Percentiles rank a stretch among this genome's conserved stretches.
Conservation (phyloP, 495 filamentous ascomycete species). For the Talaromyces thailandensis region DNA sequence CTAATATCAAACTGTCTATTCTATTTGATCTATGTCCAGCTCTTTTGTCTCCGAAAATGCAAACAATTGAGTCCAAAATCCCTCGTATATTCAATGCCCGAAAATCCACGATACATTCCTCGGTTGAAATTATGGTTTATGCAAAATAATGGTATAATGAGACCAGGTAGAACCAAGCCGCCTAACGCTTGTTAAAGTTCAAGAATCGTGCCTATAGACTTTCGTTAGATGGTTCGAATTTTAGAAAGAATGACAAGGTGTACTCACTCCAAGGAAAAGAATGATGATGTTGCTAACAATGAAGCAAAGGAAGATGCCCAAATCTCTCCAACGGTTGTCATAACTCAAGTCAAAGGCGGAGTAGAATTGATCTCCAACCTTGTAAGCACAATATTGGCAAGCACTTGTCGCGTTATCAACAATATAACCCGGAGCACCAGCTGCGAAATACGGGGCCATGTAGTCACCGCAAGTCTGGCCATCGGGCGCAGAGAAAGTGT, state of each 20-base stretch:
- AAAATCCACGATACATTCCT: not conserved
- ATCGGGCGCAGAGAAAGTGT: slow-evolving; percentile 49
- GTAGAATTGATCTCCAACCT: slow-evolving; percentile 61
- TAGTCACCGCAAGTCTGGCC: slow-evolving; percentile 62
- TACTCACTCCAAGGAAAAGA: slow-evolving; percentile 50
- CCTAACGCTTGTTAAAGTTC: slow-evolving; percentile 54
- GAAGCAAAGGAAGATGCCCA: slow-evolving; percentile 64
- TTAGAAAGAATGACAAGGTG: not conserved
- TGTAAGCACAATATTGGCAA: slow-evolving; percentile 74
- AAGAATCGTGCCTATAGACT: slow-evolving; percentile 46
- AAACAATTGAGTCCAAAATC: not conserved
- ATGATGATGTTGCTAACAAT: slow-evolving; percentile 43
- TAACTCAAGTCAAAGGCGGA: slow-evolving; percentile 52
- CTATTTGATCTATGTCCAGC: not conserved
- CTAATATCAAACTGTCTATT: not conserved
- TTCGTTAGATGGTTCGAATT: slow-evolving; percentile 13
- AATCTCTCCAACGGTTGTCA: slow-evolving; percentile 63
- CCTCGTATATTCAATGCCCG: not conserved
- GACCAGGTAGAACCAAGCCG: not conserved
- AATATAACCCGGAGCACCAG: slow-evolving; percentile 60
- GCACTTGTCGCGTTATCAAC: slow-evolving; percentile 43
- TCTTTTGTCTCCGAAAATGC: not conserved
- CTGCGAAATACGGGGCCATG: slow-evolving; percentile 58
- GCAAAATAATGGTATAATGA: not conserved
- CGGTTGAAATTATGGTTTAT: not conserved